These are phyloP conservation scores for Centella asiatica DNA, from an alignment of 129 eudicot genomes.

Conservation along the genomic window DNA sequence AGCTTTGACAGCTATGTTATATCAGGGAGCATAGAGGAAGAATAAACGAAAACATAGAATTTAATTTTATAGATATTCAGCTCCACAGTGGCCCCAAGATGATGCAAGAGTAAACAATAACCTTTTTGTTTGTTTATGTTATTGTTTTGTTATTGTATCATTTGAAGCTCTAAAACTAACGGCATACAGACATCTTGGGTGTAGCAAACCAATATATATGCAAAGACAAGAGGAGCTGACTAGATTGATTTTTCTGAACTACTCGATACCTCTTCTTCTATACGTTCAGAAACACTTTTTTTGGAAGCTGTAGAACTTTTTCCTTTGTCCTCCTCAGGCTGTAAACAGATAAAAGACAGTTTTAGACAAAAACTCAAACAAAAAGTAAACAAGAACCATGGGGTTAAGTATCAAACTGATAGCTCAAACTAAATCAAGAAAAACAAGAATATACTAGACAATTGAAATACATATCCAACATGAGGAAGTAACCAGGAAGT, in stretches of 20 bases:
- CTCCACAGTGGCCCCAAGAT: not conserved
- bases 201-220: not conserved
- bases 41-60: not conserved
- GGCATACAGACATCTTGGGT: no score
- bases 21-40: not conserved
- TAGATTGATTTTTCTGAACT: not conserved
- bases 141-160: no score
- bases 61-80: no score
- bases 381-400: not conserved
- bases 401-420: slow-evolving; percentile 1
- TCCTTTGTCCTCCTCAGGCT: slow-evolving; percentile 79
- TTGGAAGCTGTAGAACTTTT: slow-evolving; percentile 33
- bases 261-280: slow-evolving; percentile 68
- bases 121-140: no score
- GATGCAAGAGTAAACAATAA: not conserved
- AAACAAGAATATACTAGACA: not conserved
- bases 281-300: slow-evolving; percentile 58
- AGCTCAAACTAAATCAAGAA: not conserved
- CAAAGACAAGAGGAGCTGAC: not conserved
- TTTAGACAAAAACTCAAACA: not conserved
- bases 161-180: no score
- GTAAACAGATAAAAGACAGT: slow-evolving; percentile 20
- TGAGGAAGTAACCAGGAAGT: no score
- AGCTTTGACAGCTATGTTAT: not conserved
- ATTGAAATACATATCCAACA: not conserved